Evolutionary conservation across 768 basidiomycete genomes (phyloP), one percentile per base, ranked within the genome.

Genomic region (Agaricus blazei): DNA sequence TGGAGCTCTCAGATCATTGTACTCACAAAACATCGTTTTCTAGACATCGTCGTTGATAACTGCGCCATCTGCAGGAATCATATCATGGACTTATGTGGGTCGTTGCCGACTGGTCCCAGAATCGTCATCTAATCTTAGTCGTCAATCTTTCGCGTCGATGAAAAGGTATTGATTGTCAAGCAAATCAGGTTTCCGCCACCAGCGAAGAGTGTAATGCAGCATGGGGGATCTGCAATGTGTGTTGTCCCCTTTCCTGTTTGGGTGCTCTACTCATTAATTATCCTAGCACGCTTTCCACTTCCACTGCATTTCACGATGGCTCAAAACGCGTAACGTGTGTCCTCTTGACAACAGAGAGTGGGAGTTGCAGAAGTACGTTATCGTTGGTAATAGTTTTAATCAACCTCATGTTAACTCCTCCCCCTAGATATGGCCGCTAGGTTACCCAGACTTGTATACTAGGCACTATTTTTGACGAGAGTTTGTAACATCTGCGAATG

Each of bases 1-100:
- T 41, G 27, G 12, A 15, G 1, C 19, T 24, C 40, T 4, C 9
- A 34, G 15, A 27, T 52, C 15, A 43, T 58, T 42, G 47, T 54
- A 57, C 60, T 63, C 54, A 63, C 56, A 19, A 26, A 34, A 43
- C 40, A 19, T 50, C 34, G 44, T 41, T 19, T 41, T 41, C 40
- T 59, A 96, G 95, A 98, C 69, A 98, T 98, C 66, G 94, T 97
- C 58, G 96, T 98, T 56, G 96, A 98, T 73, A 99, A 98, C 74
- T 98, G 97, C 65, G 97, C 97, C 49, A 99, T 99, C 75, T 99
- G 97, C 80, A 85, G 94, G 71, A 98, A 98, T 70, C 96, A 99
- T 68, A 98, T 99, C 75, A 99, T 99, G 97, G 97, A 99, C 71
- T 87, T 98, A 44, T 99, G 97, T 98, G 64, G 64, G 90, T 74